Conservation (phyloP, 1,284 basidiomycete genomes). For the Trichosporon ovoides region DNA sequence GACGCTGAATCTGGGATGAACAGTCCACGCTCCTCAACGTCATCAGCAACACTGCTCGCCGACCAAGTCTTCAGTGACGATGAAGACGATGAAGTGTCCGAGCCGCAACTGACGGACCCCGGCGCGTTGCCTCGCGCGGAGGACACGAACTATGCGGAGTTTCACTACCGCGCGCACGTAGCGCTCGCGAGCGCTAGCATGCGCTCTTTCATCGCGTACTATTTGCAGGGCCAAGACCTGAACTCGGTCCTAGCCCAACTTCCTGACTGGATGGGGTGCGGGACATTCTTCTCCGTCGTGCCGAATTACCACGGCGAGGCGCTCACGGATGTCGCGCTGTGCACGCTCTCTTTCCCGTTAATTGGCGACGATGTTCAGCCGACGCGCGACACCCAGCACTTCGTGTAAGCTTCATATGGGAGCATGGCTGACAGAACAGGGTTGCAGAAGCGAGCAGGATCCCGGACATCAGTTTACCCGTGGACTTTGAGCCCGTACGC, state of each 20-base stretch:
- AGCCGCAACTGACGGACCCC: background rate
- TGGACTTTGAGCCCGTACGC: background rate
- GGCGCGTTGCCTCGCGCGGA: background rate
- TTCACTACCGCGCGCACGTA: background rate
- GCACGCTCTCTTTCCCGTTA: background rate
- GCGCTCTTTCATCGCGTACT: background rate
- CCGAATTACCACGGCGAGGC: background rate
- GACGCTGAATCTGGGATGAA: background rate
- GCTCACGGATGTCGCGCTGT: background rate
- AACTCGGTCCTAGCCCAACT: background rate
- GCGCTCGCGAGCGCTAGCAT: background rate
- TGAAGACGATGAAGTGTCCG: background rate
- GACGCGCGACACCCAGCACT: background rate
- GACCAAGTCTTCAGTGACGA: background rate
- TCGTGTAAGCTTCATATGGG: background rate
- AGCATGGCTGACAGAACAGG: background rate
- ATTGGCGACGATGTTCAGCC: background rate
- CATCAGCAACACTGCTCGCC: background rate
- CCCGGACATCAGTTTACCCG: too few relatives aligned
- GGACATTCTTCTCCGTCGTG: background rate
- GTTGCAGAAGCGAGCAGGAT: background rate
- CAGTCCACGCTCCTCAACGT: background rate
- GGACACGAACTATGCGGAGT: background rate
- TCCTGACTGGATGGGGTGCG: background rate
- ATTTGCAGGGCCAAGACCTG: background rate